phyloP scores from a whole-genome alignment of 2,329 filamentous ascomycete genomes.

The Coleophoma cylindrospora region DNA sequence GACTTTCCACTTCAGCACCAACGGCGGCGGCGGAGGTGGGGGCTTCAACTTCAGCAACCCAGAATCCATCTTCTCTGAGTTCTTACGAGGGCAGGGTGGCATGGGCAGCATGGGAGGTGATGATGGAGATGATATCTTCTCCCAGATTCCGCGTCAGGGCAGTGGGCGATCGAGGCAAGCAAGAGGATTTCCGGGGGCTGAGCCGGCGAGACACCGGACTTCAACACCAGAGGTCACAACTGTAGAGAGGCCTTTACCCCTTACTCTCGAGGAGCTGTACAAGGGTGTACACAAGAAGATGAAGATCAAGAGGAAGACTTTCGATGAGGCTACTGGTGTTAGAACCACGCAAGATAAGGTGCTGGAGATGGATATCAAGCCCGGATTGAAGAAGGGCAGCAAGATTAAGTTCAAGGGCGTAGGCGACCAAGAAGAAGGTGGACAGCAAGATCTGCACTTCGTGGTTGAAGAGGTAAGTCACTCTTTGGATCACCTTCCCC shows the following conservation, averaged over 20 bases:
- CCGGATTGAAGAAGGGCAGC: constrained; percentile 90
- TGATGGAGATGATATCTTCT: constrained; percentile 50
- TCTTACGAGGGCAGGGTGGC: constrained; percentile 57
- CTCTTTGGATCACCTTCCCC: neutral
- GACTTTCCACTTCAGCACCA: constrained; percentile 45
- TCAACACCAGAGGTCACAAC: constrained; percentile 82
- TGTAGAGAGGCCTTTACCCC: constrained; percentile 75
- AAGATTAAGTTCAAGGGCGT: constrained; percentile 98
- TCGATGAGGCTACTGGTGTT: constrained; percentile 75
- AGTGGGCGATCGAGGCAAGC: constrained; percentile 36
- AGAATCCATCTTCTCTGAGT: constrained; percentile 80
- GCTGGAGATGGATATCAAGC: constrained; percentile 91
- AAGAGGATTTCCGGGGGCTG: constrained; percentile 29
- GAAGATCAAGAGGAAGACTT: constrained; percentile 96
- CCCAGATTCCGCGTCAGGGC: constrained; percentile 35
- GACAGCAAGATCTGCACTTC: constrained; percentile 92
- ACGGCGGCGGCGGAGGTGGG: constrained; percentile 39
- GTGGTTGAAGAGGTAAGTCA: constrained; percentile 82
- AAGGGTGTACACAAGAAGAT: constrained; percentile 90
- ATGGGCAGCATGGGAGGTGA: constrained; percentile 24
- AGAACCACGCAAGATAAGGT: constrained; percentile 84
- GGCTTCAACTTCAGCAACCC: constrained; percentile 83
- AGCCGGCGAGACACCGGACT: constrained; percentile 30
- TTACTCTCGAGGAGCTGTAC: constrained; percentile 86
- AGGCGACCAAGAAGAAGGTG: constrained; percentile 96